Evolutionary conservation across 1,284 basidiomycete species (phyloP), one percentile per base, ranked within the genome.

Genomic region (Ustilago shanxiensis): DNA sequence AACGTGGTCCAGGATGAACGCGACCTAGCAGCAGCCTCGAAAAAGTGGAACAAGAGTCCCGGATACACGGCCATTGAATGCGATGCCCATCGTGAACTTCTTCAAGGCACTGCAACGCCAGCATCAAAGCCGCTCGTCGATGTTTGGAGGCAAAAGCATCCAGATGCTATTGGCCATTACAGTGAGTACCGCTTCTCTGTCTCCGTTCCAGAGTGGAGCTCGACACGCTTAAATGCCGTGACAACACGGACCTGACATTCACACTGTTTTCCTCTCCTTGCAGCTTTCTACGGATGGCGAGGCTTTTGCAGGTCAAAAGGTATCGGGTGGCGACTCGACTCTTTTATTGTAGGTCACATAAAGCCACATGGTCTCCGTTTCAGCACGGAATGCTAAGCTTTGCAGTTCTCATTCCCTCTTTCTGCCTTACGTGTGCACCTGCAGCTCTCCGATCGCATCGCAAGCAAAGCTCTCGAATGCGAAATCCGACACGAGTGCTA

Each of bases 271-370:
- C 20, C 20, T 20, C 41, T 16, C n/a, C 41, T 44, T 44, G 41
- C 56, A 70, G 71, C 92, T 0, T 95, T 95, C 85, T 95, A 93
- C 74, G 92, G 92, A 7, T 95, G 93, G 85, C 89, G 93, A 26
- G 94, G 94, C 86, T 90, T 93, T 70, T 93, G 92, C 83, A 88
- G 94, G 47, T 84, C 85, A 65, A 95, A 94, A 81, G 92, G 93
- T 2, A 89, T 94, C 51, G 94, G 94, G 1, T 95, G 94, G 94
- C 89, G 93, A 71, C 86, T 95, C 47, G 93, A 95, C 84, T 91
- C 91, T 88, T 93, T 84, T 51, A 79, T 85, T 50, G 93, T 81
- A 52, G 61, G 70, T 66, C 9, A 37, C 31, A 33, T n/a, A n/a
- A n/a, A n/a, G n/a, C n/a, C 31, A 33, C 31, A 33, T 11, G 5